Evolutionary conservation across 2,329 filamentous ascomycete species (phyloP), one percentile per base, ranked within the genome.

Genomic region (Neoascochyta sp.): DNA sequence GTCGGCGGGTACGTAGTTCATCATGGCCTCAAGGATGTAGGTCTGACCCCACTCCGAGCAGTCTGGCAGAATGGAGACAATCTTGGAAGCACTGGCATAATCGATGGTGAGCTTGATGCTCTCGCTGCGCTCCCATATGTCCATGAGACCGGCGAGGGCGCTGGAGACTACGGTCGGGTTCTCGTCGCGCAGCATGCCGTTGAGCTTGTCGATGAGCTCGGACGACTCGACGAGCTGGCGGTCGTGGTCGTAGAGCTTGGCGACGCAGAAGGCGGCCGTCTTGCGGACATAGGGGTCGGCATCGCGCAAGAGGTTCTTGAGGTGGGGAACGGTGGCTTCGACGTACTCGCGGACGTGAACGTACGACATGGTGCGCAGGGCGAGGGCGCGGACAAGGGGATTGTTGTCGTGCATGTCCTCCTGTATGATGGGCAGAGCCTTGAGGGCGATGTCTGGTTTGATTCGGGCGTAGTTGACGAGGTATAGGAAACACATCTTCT

Each of bases 401-500:
- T 95, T 98, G 18, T 76, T 74, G 57, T 96, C 90, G 60, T 90
- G 83, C 81, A 96, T 88, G 61, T 98, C 92, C 82, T 83, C 78
- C 53, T 94, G 75, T 33, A 98, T 67, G 23, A 90, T 86, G 3
- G 90, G 87, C 32, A 98, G 78, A 13, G 92, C 90, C 64, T 95
- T 94, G 49, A 96, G 70, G 20, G 92, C 90, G 60, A 94, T 83
- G 36, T 98, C 92, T 10, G 92, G 87, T 56, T 94, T 90, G 73
- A 90, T 84, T 39, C 92, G 78, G 28, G 92, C 86, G 63, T 98
- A 98, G 68, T 98, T 96, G 60, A 96, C 92, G 38, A 98, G 70
- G 63, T 93, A 98, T 39, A 98, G 70, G 62, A 96, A 98, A 68
- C 92, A 96, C 92, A 98, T 98, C 75, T 98, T 98, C 77, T 98